Base-by-base conservation (phyloP, 2,329 filamentous ascomycete genomes). In the Neoscytalidium dimidiatum region DNA sequence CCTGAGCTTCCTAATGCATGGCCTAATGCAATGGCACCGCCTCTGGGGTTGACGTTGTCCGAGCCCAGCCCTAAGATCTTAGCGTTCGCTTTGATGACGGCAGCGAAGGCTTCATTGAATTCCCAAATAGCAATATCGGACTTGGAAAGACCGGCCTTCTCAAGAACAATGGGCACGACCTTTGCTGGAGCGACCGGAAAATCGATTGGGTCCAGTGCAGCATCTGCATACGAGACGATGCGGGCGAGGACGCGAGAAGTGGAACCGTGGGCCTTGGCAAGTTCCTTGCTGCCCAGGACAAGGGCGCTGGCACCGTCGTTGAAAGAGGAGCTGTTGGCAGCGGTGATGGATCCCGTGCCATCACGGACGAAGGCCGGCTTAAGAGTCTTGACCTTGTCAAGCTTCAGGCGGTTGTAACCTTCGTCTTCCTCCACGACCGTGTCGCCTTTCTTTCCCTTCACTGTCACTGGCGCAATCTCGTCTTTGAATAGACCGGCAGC, bases 81-180 rank as follows among this genome's bases (percentile, higher is more conserved):
- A 73, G 92, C 90, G 74, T 98, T 97, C 46, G 94, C 94, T 76
- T 95, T 93, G 78, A 97, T 95, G 31, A 97, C 94, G 4, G 92
- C 92, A 29, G 95, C 94, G 75, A 99, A 99, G 0, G 95, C 95
- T 81, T 99, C 95, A 78, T 99, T 99, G 79, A 99, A 97, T 78
- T 98, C 95, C 94, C 95, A 98, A 23, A 97, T 82, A 4, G 94
- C 89, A 51, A 99, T 92, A 77, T 98, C 91, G 52, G 96, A 90
- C 79, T 94, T 92, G 69, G 88, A 92, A 70, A 99, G 94, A 11
- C 94, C 94, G 0, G 95, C 95, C 65, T 94, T 86, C 78, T 93
- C 86, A 58, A 99, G 84, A 11, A 94, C 94, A 71, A 97, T 88
- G 3, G 94, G 93, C 0, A 98, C 94, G 4, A 94, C 94, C 78